Conservation (phyloP, 495 filamentous ascomycete species). For the Podospora pseudopauciseta region DNA sequence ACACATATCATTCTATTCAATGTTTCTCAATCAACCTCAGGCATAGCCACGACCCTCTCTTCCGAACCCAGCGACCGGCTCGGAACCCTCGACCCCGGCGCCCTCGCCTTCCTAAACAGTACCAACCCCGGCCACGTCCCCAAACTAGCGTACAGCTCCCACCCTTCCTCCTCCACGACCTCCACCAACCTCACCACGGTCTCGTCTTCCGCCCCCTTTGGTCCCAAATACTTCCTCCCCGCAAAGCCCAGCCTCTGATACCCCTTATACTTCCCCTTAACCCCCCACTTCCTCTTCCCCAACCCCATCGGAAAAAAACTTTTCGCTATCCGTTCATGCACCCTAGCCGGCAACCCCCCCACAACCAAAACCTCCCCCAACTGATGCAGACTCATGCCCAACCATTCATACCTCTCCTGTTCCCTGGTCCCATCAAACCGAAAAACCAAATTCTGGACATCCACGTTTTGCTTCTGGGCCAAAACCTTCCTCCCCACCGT, state of each 20-base stretch:
- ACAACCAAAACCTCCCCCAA: neutral
- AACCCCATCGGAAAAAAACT: neutral
- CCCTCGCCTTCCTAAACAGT: neutral
- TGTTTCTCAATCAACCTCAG: neutral
- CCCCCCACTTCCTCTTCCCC: neutral
- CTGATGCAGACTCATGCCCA: neutral
- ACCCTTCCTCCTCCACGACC: neutral
- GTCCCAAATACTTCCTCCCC: neutral
- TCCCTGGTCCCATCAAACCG: neutral
- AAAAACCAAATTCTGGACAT: neutral
- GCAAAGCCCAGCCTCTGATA: neutral
- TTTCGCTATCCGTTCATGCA: neutral
- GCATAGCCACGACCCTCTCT: neutral
- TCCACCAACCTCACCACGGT: conserved; percentile 1
- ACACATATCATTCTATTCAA: neutral
- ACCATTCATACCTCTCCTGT: neutral
- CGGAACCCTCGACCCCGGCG: neutral
- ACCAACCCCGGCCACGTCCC: neutral
- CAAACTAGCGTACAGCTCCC: neutral
- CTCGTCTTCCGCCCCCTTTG: neutral
- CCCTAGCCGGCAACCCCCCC: neutral
- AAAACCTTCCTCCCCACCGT: neutral
- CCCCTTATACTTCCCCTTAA: neutral
- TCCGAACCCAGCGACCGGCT: neutral
- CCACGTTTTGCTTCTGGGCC: neutral